Conservation (phyloP, 352 stramenopile species). For the Phytophthora pistaciae region DNA sequence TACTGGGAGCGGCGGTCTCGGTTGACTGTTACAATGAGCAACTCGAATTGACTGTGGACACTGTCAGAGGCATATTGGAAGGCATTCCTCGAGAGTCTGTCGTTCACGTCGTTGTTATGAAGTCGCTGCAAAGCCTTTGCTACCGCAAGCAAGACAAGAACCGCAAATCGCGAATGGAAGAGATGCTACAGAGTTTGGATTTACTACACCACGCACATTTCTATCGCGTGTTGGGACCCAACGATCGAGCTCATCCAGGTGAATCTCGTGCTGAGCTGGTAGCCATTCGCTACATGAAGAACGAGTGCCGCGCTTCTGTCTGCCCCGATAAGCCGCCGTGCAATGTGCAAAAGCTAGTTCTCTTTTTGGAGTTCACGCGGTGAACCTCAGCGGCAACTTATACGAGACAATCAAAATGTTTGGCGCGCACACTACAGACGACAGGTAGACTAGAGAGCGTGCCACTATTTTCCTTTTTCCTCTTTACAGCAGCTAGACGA, state of each 20-base stretch:
- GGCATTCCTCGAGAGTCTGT: background rate
- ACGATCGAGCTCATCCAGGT: background rate
- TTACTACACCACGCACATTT: background rate
- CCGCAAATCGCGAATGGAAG: background rate
- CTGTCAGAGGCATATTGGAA: background rate
- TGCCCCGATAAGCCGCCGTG: background rate
- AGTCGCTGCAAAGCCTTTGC: background rate
- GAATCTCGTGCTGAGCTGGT: background rate
- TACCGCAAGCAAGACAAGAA: background rate
- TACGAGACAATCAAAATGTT: no score
- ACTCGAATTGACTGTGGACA: background rate
- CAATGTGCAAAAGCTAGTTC: background rate
- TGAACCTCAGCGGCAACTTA: background rate
- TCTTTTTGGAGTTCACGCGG: background rate
- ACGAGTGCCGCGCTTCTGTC: background rate
- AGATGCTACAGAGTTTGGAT: background rate
- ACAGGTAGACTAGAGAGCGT: no score
- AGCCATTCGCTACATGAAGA: background rate
- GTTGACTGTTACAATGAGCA: background rate
- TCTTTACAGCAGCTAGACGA: no score
- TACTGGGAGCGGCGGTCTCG: background rate
- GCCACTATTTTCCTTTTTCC: no score
- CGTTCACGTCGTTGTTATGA: background rate
- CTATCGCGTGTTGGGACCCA: background rate
- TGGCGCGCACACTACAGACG: no score